phyloP scores from a whole-genome alignment of 805 yeast genomes.

The Priceomyces carsonii region DNA sequence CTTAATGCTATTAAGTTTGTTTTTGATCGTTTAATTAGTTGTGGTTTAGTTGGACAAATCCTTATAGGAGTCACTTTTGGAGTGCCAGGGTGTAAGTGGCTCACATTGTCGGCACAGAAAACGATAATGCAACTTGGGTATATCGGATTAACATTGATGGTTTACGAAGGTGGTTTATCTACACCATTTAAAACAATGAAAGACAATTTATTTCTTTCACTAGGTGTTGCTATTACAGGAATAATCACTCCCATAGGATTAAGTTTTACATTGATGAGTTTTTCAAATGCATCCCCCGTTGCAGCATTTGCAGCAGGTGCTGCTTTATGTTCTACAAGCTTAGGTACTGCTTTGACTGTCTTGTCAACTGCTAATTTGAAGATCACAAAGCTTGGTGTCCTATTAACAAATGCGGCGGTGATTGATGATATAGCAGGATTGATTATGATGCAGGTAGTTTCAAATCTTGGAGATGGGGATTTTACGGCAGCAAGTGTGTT shows the following conservation, averaged over 20 bases:
- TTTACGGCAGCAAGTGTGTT: conserved; percentile 5
- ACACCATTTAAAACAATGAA: conserved; percentile 4
- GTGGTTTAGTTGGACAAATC: conserved; percentile 6
- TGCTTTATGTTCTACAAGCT: conserved; percentile 9
- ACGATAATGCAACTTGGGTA: conserved; percentile 4
- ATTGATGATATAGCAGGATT: conserved; percentile 8
- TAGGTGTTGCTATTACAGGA: conserved; percentile 2
- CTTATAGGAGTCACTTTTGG: conserved; percentile 6
- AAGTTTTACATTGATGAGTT: conserved; percentile 5
- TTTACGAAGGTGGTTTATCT: conserved; percentile 5
- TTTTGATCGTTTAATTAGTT: conserved; percentile 1
- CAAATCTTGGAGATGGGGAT: conserved; percentile 7
- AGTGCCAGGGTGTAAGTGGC: conserved; percentile 3
- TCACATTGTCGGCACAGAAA: conserved; percentile 1
- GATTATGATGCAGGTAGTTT: conserved; percentile 7
- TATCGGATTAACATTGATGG: conserved; percentile 6
- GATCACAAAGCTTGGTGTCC: conserved; percentile 6
- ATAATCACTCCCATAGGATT: conserved; percentile 4
- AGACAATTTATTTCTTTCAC: conserved; percentile 1
- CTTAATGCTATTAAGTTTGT: background rate
- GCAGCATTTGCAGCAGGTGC: conserved; percentile 9
- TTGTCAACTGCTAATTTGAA: conserved; percentile 6
- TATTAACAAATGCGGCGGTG: conserved; percentile 6
- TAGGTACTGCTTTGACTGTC: conserved; percentile 7
- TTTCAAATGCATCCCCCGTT: conserved; percentile 3